Evolutionary conservation across 164 flowering plant species (phyloP).

Genomic region (Vitis rupestris): DNA sequence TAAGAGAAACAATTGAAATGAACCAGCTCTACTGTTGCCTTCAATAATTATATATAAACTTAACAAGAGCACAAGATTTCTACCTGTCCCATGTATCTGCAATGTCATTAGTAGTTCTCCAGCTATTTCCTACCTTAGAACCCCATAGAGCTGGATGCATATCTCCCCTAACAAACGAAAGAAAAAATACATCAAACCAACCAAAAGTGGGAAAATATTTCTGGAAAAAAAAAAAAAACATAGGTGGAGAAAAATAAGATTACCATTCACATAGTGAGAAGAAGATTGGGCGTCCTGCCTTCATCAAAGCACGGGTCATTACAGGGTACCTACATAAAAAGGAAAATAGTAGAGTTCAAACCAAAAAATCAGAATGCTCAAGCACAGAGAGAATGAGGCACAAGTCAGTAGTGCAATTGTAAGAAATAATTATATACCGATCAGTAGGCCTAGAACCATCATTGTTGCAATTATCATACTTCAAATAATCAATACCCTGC

Average conservation of each 20-base stretch:
- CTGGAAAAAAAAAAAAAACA: too few relatives aligned
- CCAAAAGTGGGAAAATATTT: background rate
- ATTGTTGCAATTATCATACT: conserved; percentile 46
- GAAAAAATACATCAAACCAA: background rate
- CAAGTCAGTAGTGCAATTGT: background rate
- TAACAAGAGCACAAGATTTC: background rate
- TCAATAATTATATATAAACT: background rate
- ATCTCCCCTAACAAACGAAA: conserved; percentile 49
- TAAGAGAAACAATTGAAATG: background rate
- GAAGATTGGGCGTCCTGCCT: conserved; percentile 59
- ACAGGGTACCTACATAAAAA: conserved; percentile 44
- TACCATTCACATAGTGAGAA: conserved; percentile 79
- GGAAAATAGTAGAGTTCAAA: background rate
- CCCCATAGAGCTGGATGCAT: conserved; percentile 70
- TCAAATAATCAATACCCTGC: conserved; percentile 52
- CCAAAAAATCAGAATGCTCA: background rate
- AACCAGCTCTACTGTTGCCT: background rate
- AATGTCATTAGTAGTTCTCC: conserved; percentile 74
- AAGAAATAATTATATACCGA: conserved; percentile 19
- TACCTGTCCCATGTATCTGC: conserved; percentile 58
- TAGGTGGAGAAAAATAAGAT: background rate
- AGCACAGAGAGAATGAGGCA: background rate
- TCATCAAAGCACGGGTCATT: conserved; percentile 65
- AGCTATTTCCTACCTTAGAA: conserved; percentile 52
- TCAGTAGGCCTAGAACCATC: conserved; percentile 38